A percentile compares a stretch with the other conserved stretches of the same genome.
phyloP scores from a whole-genome alignment of 2,329 filamentous ascomycete genomes.

The Colletotrichum viniferum region DNA sequence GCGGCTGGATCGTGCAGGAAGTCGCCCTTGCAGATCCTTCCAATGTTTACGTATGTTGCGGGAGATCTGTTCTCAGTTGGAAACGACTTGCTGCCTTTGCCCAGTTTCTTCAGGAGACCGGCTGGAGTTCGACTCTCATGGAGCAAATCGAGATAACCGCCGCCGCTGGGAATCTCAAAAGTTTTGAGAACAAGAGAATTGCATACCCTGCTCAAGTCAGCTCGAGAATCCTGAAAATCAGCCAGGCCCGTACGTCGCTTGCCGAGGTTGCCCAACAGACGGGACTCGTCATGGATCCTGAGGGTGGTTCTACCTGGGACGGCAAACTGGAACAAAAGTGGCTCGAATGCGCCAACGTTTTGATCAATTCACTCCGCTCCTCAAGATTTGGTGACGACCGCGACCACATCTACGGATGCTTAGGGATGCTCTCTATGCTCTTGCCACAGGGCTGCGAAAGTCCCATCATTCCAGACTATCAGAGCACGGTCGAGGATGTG shows the following conservation, averaged over 20 bases:
- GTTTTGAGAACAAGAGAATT: not conserved
- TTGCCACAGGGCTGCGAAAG: not conserved
- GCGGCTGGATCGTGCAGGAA: slow-evolving; percentile 25
- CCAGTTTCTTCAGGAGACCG: not conserved
- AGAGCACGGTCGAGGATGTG: not conserved
- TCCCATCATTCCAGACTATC: slow-evolving; percentile 10
- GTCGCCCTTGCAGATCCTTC: slow-evolving; percentile 10
- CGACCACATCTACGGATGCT: slow-evolving; percentile 23
- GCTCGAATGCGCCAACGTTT: not conserved
- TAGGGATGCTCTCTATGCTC: slow-evolving; percentile 2
- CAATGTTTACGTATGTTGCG: slow-evolving; percentile 13
- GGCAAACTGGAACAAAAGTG: not conserved
- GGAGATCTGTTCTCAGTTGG: not conserved
- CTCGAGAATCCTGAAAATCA: not conserved
- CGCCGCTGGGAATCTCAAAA: too few species aligned
- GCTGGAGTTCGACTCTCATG: not conserved
- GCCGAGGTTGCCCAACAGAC: not conserved
- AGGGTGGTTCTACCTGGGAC: not conserved
- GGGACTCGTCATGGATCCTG: not conserved
- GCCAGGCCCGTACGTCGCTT: not conserved
- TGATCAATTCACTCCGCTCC: slow-evolving; percentile 3
- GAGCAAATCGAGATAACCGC: not conserved
- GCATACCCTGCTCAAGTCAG: not conserved
- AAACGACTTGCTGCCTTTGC: not conserved
- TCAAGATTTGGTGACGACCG: slow-evolving; percentile 19